Evolutionary conservation across 2,329 filamentous ascomycete genomes (phyloP).

Genomic region (Pyrenophora tritici-repentis): DNA sequence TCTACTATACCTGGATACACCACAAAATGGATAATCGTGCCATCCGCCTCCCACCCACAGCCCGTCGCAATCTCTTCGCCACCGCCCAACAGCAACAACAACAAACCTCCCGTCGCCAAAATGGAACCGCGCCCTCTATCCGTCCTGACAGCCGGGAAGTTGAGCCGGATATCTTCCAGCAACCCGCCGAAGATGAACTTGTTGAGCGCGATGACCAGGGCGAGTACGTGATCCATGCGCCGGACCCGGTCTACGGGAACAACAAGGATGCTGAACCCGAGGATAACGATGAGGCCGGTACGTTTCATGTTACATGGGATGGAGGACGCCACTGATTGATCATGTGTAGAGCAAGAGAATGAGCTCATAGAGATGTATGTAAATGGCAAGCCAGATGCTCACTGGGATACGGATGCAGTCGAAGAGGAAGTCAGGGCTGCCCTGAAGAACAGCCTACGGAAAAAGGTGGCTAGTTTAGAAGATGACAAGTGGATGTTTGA

Average conservation of each 20-base stretch:
- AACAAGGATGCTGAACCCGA: conserved; percentile 22
- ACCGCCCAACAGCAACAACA: conserved; percentile 19
- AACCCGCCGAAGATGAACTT: conserved; percentile 49
- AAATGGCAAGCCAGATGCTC: conserved; percentile 25
- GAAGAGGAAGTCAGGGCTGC: conserved; percentile 53
- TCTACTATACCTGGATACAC: neutral
- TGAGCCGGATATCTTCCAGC: conserved; percentile 23
- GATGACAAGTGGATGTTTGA: conserved; percentile 95
- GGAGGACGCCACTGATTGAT: neutral
- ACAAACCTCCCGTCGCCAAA: conserved; percentile 27
- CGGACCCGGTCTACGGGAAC: conserved; percentile 29
- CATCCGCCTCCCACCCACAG: conserved; percentile 30
- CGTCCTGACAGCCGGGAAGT: conserved; percentile 25
- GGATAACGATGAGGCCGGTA: conserved; percentile 41
- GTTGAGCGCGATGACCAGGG: conserved; percentile 57
- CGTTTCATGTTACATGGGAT: neutral
- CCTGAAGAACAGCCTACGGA: conserved; percentile 68
- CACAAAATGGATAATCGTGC: conserved; percentile 29
- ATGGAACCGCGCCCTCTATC: conserved; percentile 23
- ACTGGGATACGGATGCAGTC: conserved; percentile 33
- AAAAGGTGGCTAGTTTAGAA: conserved; percentile 73
- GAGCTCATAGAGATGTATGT: conserved; percentile 42
- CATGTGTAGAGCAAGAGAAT: conserved; percentile 38
- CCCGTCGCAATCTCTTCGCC: conserved; percentile 41
- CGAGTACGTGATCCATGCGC: conserved; percentile 50